A percentile compares a stretch with the other conserved stretches of the same genome.
Conservation (phyloP, 139 green algal species). For the Pedinophyceae sp. region DNA sequence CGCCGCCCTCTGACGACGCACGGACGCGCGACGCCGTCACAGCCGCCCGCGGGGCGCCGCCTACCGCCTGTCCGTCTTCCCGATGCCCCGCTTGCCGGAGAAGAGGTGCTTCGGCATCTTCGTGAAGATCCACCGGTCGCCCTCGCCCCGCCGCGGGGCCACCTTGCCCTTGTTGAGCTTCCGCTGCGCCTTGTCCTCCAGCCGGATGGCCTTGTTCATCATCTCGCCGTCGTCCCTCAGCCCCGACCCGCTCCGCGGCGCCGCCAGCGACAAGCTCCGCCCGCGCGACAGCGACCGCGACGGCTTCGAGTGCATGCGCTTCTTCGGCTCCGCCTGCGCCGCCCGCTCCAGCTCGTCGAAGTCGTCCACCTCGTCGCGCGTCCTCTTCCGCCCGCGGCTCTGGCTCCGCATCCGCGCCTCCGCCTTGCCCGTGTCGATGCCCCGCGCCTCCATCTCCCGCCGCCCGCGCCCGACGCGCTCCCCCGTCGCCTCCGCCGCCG, state of each 20-base stretch:
- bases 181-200: constrained; percentile 63
- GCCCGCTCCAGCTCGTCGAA: constrained; percentile 32
- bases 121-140: constrained; percentile 51
- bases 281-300: constrained; percentile 67
- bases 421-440: constrained; percentile 69
- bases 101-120: constrained; percentile 97
- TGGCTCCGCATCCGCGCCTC: constrained; percentile 36
- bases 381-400: constrained; percentile 7
- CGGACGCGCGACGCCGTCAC: no score
- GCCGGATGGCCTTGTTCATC: constrained; percentile 77
- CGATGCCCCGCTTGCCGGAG: constrained; percentile 62
- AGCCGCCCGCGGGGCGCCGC: background rate
- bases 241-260: constrained; percentile 30
- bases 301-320: constrained; percentile 70
- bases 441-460: constrained; percentile 48
- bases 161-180: background rate
- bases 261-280: constrained; percentile 35
- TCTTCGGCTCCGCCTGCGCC: constrained; percentile 29
- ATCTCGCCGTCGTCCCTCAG: constrained; percentile 59
- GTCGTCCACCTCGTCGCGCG: constrained; percentile 25
- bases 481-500: constrained; percentile 18
- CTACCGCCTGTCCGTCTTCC: constrained; percentile 65
- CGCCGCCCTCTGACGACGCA: no score
- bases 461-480: constrained; percentile 18
- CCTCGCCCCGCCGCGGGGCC: constrained; percentile 38